Conservation (phyloP, 2,329 filamentous ascomycete species). For the Sporothrix brasiliensis region DNA sequence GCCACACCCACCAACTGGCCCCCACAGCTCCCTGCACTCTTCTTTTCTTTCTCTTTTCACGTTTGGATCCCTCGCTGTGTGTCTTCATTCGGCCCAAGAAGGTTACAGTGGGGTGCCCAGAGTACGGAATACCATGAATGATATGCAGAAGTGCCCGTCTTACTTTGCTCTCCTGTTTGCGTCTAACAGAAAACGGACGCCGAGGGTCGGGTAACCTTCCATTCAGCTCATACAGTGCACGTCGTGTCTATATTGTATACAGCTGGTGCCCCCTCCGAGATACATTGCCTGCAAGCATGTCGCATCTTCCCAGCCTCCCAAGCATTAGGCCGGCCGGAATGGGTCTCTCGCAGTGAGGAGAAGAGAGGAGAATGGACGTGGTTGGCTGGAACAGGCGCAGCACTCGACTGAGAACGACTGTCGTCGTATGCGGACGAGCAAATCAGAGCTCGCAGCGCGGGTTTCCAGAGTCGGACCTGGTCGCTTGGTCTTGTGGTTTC, state of each 20-base stretch:
- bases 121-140: neutral
- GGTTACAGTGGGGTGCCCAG: constrained; percentile 5
- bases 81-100: neutral
- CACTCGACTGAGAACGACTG: neutral
- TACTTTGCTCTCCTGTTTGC: neutral
- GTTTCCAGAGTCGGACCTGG: neutral
- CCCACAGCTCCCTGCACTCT: neutral
- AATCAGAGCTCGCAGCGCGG: constrained; percentile 37
- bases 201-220: neutral
- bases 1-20: constrained; percentile 11
- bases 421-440: constrained; percentile 30
- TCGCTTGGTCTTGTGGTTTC: neutral
- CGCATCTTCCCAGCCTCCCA: neutral
- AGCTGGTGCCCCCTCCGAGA: neutral
- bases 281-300: neutral
- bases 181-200: constrained; percentile 6
- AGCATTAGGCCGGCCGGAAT: neutral
- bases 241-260: too few relatives aligned
- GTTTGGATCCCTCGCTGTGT: neutral
- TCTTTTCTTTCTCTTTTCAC: too few relatives aligned
- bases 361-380: neutral
- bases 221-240: neutral
- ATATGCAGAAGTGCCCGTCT: constrained; percentile 1
- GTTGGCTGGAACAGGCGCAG: constrained; percentile 20
- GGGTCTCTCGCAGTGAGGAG: neutral